These are phyloP conservation scores for Noccaea caerulescens DNA, from an alignment of 345 rosid genomes.

Conservation along the genomic window DNA sequence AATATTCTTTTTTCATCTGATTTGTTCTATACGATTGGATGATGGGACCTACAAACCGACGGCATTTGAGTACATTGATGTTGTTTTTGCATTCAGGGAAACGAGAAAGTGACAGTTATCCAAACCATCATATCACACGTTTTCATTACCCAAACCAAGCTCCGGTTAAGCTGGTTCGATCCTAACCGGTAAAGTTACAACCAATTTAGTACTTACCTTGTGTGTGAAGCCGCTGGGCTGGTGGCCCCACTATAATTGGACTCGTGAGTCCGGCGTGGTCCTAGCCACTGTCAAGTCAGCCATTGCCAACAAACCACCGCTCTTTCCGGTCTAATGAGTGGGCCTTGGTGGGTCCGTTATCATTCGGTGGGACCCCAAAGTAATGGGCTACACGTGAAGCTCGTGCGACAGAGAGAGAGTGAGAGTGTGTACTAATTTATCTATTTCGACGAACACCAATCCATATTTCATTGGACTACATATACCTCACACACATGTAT, in stretches of 20 bases:
- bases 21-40: neutral
- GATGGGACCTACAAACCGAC: slow-evolving; percentile 39
- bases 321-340: slow-evolving; percentile 32
- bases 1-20: too few relatives aligned
- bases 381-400: slow-evolving; percentile 41
- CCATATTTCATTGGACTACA: slow-evolving; percentile 3
- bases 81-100: slow-evolving; percentile 28
- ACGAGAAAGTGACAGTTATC: slow-evolving; percentile 30
- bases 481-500: neutral
- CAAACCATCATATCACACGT: slow-evolving; percentile 33
- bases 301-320: slow-evolving; percentile 41
- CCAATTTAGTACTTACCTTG: slow-evolving; percentile 21
- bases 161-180: slow-evolving; percentile 30
- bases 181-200: slow-evolving; percentile 27
- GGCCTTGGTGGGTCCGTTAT: slow-evolving; percentile 25
- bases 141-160: slow-evolving; percentile 21
- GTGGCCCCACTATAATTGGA: slow-evolving; percentile 47
- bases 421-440: slow-evolving; percentile 12
- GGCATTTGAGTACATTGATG: slow-evolving; percentile 20
- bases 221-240: slow-evolving; percentile 37
- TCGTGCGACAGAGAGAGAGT: slow-evolving; percentile 25
- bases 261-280: slow-evolving; percentile 45
- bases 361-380: slow-evolving; percentile 24
- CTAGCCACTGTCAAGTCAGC: slow-evolving; percentile 46
- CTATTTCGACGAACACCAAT: slow-evolving; percentile 14